Base-by-base conservation (phyloP, 805 yeast species). In the Candida oleophila region DNA sequence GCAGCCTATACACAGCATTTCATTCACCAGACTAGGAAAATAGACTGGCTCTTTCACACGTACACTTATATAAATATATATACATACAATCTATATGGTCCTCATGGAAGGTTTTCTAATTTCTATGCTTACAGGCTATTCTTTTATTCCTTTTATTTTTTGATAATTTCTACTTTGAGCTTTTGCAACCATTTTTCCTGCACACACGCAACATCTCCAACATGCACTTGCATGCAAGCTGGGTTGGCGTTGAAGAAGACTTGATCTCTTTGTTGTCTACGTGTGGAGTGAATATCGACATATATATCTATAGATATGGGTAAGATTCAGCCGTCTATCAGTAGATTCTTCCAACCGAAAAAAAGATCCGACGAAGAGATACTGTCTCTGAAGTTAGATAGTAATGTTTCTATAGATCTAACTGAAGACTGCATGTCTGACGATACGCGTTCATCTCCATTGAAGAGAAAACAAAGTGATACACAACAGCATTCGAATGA, bases 241-340 rank as follows among this genome's bases (percentile, higher is more conserved):
- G n/a, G n/a, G n/a, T n/a, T n/a, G n/a, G n/a, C n/a, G n/a, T n/a
- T n/a, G n/a, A n/a, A n/a, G n/a, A n/a, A n/a, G n/a, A n/a, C n/a
- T n/a, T n/a, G n/a, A n/a, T n/a, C n/a, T n/a, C n/a, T n/a, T n/a
- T n/a, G n/a, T n/a, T n/a, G n/a, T n/a, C n/a, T n/a, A n/a, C n/a
- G n/a, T n/a, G n/a, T 25, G 30, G 30, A 25, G 11, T 5, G 30
- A 25, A n/a, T n/a, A n/a, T n/a, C n/a, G n/a, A n/a, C n/a, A n/a
- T n/a, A n/a, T n/a, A n/a, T n/a, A n/a, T n/a, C n/a, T 25, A 25
- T 5, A 34, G 37, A 18, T 15, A 42, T 42, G 45, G 32, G 38
- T 15, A 52, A 47, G 32, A 46, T 42, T 21, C 55, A 51, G 40
- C 47, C 38, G 16, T 46, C 52, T 18, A 51, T 51, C 7, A 49